Evolutionary conservation across 495 filamentous ascomycete genomes (phyloP), one percentile per base, ranked within the genome.

Genomic region (Cercophora newfieldiana): DNA sequence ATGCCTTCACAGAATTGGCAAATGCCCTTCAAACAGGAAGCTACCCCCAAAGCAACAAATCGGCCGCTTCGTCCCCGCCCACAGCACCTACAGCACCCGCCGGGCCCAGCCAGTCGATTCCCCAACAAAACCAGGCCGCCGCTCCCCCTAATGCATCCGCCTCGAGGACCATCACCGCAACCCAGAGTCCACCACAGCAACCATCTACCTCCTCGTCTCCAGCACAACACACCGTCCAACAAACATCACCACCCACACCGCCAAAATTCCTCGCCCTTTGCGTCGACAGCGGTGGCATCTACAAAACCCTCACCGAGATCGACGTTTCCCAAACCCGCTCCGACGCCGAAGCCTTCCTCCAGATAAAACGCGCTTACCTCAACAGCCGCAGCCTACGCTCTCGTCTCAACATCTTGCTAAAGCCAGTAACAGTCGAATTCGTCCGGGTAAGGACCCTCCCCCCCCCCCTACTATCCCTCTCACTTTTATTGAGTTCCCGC

Each of bases 201-300:
- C 5, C 3, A 18, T 21, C 57, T n/a, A 3, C 12, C 26, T 59
- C 25, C 57, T 21, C 57, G 21, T 10, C 57, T 3, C n/a, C 30
- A 14, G 2, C 25, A 6, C 19, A 54, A 24, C 19, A 3, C 24
- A 19, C 1, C 1, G 4, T 7, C 10, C 18, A 31, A 21, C 12
- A 21, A 16, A 33, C 25, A 1, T 3, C 22, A 14, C 7, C 16
- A 12, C n/a, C 24, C 14, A 53, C 21, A 54, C 25, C 48, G 10
- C 37, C 3, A 7, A 66, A 44, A 25, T 66, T 55, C 25, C 64
- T 66, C 19, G 64, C 64, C 48, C 64, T 69, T 25, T 69, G 67
- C 19, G 53, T 69, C 24, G 66, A 69, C 19, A 69, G 22, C 16
- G 30, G 67, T 8, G 67, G 63, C 1, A 66, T 69, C 37, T 66